Percentiles rank a stretch among this genome's conserved stretches.
phyloP scores from a whole-genome alignment of 768 basidiomycete genomes.

The Russula abietina region DNA sequence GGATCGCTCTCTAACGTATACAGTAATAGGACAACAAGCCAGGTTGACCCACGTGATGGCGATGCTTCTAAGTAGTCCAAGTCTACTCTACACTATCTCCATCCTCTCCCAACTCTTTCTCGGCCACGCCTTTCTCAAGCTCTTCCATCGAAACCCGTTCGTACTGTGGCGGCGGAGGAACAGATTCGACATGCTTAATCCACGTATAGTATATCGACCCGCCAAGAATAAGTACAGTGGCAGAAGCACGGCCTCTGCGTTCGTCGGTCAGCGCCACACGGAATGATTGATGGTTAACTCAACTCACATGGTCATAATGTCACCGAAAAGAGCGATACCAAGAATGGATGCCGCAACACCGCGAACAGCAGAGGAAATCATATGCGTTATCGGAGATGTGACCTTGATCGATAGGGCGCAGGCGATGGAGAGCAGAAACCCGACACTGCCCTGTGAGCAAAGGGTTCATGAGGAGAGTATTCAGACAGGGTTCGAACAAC shows the following conservation, averaged over 20 bases:
- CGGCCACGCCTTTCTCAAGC: constrained; percentile 44
- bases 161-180: constrained; percentile 37
- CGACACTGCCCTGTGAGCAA: constrained; percentile 64
- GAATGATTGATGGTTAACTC: background rate
- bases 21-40: background rate
- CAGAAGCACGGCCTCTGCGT: constrained; percentile 68
- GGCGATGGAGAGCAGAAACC: constrained; percentile 93
- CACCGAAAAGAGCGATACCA: constrained; percentile 73
- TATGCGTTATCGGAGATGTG: constrained; percentile 95
- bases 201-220: constrained; percentile 87
- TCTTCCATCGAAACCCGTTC: constrained; percentile 62
- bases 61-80: background rate
- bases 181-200: constrained; percentile 72
- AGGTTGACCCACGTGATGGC: constrained; percentile 1
- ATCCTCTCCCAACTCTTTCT: background rate
- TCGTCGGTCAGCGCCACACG: background rate
- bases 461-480: background rate
- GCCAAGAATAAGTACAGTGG: constrained; percentile 72
- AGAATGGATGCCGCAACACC: constrained; percentile 89
- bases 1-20: background rate
- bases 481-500: background rate
- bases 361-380: constrained; percentile 92
- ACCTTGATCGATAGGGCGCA: constrained; percentile 93
- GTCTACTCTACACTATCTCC: background rate
- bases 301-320: constrained; percentile 69